A percentile compares a stretch with the other conserved stretches of the same genome.
These are phyloP conservation scores for Skeletonema grethae DNA, from an alignment of 108 stramenopile species.

Conservation along the genomic window DNA sequence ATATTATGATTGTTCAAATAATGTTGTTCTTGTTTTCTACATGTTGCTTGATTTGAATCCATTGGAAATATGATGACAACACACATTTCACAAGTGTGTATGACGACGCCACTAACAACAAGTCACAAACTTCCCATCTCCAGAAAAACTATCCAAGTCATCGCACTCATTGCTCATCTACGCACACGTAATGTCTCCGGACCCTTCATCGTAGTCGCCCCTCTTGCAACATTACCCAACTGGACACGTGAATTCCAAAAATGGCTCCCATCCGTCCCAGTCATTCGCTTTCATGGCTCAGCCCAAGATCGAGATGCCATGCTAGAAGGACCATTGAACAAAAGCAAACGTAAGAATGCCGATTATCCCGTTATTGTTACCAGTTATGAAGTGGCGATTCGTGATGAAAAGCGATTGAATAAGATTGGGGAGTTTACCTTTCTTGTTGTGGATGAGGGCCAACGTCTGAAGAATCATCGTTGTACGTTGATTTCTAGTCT, in stretches of 20 bases:
- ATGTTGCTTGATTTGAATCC: not conserved
- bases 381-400: conserved; percentile 92
- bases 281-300: conserved; percentile 93
- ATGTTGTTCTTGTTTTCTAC: not conserved
- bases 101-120: not conserved
- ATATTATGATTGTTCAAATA: not conserved
- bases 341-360: conserved; percentile 56
- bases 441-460: conserved; percentile 98
- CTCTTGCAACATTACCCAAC: conserved; percentile 98
- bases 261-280: conserved; percentile 91
- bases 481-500: conserved; percentile 91
- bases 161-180: conserved; percentile 93
- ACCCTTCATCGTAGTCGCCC: conserved; percentile 94
- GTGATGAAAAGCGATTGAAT: conserved; percentile 76
- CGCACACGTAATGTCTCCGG: conserved; percentile 85
- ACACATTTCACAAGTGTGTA: not conserved
- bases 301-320: conserved; percentile 81
- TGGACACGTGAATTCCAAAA: conserved; percentile 97
- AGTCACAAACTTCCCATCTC: too few species aligned
- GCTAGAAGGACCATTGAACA: conserved; percentile 71
- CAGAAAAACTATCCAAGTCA: conserved; percentile 94
- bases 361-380: conserved; percentile 93
- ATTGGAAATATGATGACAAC: not conserved
- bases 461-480: conserved; percentile 96
- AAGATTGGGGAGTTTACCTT: conserved; percentile 86